These are phyloP conservation scores for Aphanomyces cochlioides DNA, from an alignment of 352 stramenopile species.

Conservation along the genomic window DNA sequence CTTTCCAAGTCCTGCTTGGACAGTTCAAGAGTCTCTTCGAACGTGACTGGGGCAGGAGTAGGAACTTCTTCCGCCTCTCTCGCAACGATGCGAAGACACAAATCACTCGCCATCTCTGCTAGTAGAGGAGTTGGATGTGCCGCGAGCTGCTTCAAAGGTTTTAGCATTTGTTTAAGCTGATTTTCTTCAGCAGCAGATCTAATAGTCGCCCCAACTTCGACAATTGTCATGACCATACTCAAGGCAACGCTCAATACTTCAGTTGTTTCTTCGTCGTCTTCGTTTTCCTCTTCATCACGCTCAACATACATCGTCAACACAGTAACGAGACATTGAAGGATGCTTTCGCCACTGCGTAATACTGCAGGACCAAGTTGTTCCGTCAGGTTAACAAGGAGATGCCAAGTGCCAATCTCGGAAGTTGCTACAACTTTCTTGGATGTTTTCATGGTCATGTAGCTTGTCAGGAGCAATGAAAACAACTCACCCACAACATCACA, in stretches of 20 bases:
- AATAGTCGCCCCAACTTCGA: constrained; percentile 54
- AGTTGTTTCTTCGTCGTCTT: constrained; percentile 42
- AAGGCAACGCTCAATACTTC: constrained; percentile 79
- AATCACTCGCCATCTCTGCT: constrained; percentile 63
- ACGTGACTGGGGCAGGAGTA: constrained; percentile 28
- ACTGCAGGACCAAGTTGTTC: constrained; percentile 69
- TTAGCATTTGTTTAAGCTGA: constrained; percentile 56
- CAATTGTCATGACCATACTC: constrained; percentile 70
- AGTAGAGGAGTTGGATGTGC: constrained; percentile 51
- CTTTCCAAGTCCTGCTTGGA: constrained; percentile 61
- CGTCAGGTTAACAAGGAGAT: constrained; percentile 64
- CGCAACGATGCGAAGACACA: constrained; percentile 60
- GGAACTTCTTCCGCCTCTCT: constrained; percentile 31
- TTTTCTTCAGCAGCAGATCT: constrained; percentile 54
- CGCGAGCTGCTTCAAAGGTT: constrained; percentile 59
- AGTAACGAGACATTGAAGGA: constrained; percentile 67
- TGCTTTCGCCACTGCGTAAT: constrained; percentile 55
- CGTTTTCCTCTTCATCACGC: not conserved
- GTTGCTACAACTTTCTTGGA: not conserved
- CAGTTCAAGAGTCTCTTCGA: constrained; percentile 49
- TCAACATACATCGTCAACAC: constrained; percentile 60
- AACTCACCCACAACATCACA: constrained; percentile 67
- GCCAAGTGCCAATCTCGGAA: constrained; percentile 31
- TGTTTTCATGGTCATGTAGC: constrained; percentile 68
- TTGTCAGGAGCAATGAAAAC: constrained; percentile 69